A percentile compares a stretch with the other conserved stretches of the same genome.
Evolutionary conservation across 2,329 filamentous ascomycete species (phyloP).

Genomic region (Colletotrichum brevisporum): DNA sequence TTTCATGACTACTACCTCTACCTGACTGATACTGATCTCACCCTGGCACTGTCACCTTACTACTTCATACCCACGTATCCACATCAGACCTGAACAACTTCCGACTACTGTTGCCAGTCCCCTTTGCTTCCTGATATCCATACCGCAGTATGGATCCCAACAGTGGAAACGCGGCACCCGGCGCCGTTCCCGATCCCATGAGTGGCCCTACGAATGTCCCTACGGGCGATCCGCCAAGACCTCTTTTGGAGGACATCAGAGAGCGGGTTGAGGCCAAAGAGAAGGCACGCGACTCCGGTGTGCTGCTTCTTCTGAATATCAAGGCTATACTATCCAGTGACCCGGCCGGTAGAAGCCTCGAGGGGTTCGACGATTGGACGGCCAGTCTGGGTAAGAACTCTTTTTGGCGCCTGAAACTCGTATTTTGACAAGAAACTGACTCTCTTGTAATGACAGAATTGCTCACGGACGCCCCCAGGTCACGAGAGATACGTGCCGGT

Average conservation of each 20-base stretch:
- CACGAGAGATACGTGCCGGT: constrained; percentile 22
- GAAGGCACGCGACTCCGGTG: neutral
- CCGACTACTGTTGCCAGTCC: too few relatives aligned
- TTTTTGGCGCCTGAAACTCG: neutral
- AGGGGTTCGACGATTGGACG: neutral
- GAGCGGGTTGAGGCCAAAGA: neutral
- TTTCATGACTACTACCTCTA: too few relatives aligned
- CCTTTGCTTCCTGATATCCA: too few relatives aligned
- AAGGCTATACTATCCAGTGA: neutral
- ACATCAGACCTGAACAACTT: too few relatives aligned
- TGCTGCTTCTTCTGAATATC: neutral
- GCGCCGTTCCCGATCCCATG: too few relatives aligned
- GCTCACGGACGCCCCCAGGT: neutral
- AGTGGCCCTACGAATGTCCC: too few relatives aligned
- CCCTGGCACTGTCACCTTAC: too few relatives aligned
- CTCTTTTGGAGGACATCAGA: neutral
- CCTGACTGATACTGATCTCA: too few relatives aligned
- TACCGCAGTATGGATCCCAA: neutral
- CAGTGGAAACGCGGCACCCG: neutral
- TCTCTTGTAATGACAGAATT: neutral
- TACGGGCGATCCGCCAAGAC: neutral
- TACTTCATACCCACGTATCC: too few relatives aligned
- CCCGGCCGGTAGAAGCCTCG: neutral
- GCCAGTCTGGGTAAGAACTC: neutral
- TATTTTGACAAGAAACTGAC: neutral